Evolutionary conservation across 78 protist genomes (phyloP), one percentile per base, ranked within the genome.

Genomic region (Reticulomyxa filosa): DNA sequence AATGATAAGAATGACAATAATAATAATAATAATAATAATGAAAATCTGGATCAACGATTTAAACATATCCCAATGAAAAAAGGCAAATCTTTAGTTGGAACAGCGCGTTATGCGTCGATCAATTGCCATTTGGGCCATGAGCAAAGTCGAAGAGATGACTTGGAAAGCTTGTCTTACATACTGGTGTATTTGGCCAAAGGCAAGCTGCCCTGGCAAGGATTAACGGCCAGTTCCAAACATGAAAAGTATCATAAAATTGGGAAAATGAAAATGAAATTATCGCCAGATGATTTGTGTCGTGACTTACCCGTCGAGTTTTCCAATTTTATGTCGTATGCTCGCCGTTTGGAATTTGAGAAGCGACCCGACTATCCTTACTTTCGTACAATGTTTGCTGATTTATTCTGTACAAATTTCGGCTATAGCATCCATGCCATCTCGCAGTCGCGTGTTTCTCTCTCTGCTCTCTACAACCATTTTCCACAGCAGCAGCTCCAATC

Each of bases 91-190:
- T n/a, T n/a, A n/a, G n/a, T n/a, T n/a, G 61, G 61, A 34, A 53
- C 83, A 22, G 72, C 79, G 17, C 73, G 83, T 10, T 78, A 78
- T 39, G 75, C 75, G 10, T 33, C 63, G 11, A 36, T 78, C 38
- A 69, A 69, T 69, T 70, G 65, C 10, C 80, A 78, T 51, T 2
- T 46, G 1, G 83, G 83, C 20, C n/a, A 64, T 55, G 92, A 86
- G 57, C 97, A 92, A 67, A 52, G 76, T 50, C 50, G 97, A 5
- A 74, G 97, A 1, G 97, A 92, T 55, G 97, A 92, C 59, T 78
- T 89, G 52, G 96, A 89, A 69, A 38, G 76, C 4, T 38, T 84
- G 22, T 86, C 82, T 22, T 84, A 84, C 63, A 46, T 84, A 23
- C n/a, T 81, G 13, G 5, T 84, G 48, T 84, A 81, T 66, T 67